Base-by-base conservation (phyloP, 768 basidiomycete species). In the Tulasnella sp. region DNA sequence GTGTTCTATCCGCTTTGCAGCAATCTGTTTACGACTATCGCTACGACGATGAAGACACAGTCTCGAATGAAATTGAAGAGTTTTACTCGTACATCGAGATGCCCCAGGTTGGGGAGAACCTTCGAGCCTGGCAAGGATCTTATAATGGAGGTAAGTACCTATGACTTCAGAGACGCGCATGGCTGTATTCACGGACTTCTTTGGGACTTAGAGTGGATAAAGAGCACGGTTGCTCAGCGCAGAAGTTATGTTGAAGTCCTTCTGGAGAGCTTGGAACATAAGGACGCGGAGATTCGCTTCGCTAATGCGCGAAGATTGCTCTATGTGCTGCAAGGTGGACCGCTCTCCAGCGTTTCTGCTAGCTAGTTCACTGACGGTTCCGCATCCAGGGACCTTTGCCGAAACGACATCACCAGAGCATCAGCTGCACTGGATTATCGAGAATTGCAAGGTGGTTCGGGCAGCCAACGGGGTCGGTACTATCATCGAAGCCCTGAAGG, bases 1-100 rank as follows among this genome's bases (percentile, higher is more conserved):
- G 22, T n/a, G 25, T 25, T 34, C n/a, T 70, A 19, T 37, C 38
- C 42, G 29, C 25, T 52, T 73, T 72, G 45, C 77, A 94, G 93
- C 92, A 93, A 89, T 90, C 89, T 11, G 89, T 88, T 80, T 97
- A 93, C 83, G 94, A 96, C 85, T 97, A 92, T 84, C 89, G 92
- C 78, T 98, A 98, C 82, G 93, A 97, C 79, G 96, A 99, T 82
- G 96, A 97, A 81, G 94, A 97, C 83, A 96, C 93, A 5, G 90
- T 98, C 25, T 91, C 97, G 88, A 92, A 93, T 80, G 97, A 99
- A 82, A 91, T 99, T 49, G 93, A 98, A 77, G 97, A 99, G 83
- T 98, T 99, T 84, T 99, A 97, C 83, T 94, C 94, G 29, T 99
- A 97, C 83, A 90, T 94, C 78, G 97, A 98, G 85, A 93, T 95